phyloP scores from a whole-genome alignment of 192 early-diverging fungal genomes.

The Oehlia diaphana region DNA sequence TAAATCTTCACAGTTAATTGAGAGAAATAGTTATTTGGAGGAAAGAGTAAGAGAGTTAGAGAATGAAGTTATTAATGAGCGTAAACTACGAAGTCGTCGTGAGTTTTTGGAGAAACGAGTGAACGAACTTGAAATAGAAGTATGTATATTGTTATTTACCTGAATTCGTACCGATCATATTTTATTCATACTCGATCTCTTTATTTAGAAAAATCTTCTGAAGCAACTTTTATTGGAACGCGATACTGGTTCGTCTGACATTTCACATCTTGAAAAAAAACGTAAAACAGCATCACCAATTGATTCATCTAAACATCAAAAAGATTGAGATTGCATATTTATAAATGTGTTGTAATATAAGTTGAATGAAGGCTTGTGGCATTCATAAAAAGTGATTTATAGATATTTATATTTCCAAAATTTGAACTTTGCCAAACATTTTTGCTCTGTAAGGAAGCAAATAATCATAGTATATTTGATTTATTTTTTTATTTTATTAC shows the following conservation, averaged over 20 bases:
- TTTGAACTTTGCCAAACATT: background rate
- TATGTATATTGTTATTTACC: background rate
- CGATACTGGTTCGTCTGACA: background rate
- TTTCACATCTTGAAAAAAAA: slow-evolving; percentile 18
- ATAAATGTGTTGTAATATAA: too few relatives aligned
- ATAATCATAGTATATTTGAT: background rate
- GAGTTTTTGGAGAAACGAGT: slow-evolving; percentile 23
- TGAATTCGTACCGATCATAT: background rate
- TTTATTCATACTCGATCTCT: background rate
- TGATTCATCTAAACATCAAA: slow-evolving; percentile 20
- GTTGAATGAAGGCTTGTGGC: too few relatives aligned
- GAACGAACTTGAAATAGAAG: slow-evolving; percentile 25
- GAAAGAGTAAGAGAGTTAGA: slow-evolving; percentile 22
- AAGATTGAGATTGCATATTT: slow-evolving; percentile 18
- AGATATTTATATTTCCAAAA: background rate
- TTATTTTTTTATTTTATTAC: background rate
- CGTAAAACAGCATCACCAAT: slow-evolving; percentile 13
- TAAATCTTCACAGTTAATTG: slow-evolving; percentile 12
- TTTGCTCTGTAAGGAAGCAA: too few relatives aligned
- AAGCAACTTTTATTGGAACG: slow-evolving; percentile 23
- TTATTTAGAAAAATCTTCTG: slow-evolving; percentile 30
- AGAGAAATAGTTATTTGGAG: slow-evolving; percentile 21
- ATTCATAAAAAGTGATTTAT: background rate
- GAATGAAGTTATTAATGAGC: slow-evolving; percentile 28
- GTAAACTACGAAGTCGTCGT: slow-evolving; percentile 6